Percentiles rank a stretch among this genome's conserved stretches.
phyloP scores from a whole-genome alignment of 106 monocot genomes.

The Xerophyta viscosa region DNA sequence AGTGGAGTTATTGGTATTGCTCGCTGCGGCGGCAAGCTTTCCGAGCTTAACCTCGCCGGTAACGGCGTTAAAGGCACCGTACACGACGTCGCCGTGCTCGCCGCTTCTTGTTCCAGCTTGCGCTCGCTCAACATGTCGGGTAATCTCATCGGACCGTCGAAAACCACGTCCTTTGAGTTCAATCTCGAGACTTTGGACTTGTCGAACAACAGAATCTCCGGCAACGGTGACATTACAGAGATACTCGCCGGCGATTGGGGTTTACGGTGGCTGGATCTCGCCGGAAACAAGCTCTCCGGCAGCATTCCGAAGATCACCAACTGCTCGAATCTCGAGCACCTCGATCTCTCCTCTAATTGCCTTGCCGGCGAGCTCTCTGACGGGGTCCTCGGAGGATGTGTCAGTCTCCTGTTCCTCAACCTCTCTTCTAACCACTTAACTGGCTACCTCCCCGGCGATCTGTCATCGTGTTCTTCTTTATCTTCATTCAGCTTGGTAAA shows the following conservation, averaged over 20 bases:
- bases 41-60: slow-evolving; percentile 1
- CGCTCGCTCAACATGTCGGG: slow-evolving; percentile 16
- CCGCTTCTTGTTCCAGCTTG: slow-evolving; percentile 10
- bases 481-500: slow-evolving; percentile 32
- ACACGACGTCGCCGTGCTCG: not conserved
- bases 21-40: not conserved
- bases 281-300: slow-evolving; percentile 34
- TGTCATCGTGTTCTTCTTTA: slow-evolving; percentile 32
- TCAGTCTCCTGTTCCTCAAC: slow-evolving; percentile 28
- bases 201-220: slow-evolving; percentile 49
- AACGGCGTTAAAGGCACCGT: not conserved
- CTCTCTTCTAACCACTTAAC: slow-evolving; percentile 61
- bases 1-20: not conserved
- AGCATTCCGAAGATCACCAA: slow-evolving; percentile 30
- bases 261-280: slow-evolving; percentile 22
- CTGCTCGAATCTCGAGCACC: slow-evolving; percentile 26
- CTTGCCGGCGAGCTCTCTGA: slow-evolving; percentile 25
- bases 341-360: slow-evolving; percentile 44
- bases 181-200: slow-evolving; percentile 41
- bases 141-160: slow-evolving; percentile 14
- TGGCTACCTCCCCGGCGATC: slow-evolving; percentile 38
- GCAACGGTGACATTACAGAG: slow-evolving; percentile 13
- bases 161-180: not conserved
- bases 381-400: slow-evolving; percentile 22
- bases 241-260: slow-evolving; percentile 10